Percentiles rank a stretch among this genome's conserved stretches.
Conservation (phyloP, 305 asterid genomes). For the Plantago coronopus region DNA sequence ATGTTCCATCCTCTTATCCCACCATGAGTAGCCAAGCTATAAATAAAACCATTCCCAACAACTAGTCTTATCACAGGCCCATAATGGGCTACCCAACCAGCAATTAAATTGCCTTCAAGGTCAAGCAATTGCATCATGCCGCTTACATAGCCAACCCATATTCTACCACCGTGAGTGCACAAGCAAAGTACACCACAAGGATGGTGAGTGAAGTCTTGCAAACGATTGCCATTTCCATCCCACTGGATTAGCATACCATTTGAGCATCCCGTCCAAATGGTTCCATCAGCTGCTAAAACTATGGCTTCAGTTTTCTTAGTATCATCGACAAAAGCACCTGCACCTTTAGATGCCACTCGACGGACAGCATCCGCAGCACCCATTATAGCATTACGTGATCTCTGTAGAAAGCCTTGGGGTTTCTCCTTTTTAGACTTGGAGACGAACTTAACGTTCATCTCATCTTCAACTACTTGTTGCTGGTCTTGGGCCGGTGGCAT, state of each 20-base stretch:
- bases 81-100: slow-evolving; percentile 81
- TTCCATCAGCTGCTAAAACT: slow-evolving; percentile 67
- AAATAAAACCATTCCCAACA: slow-evolving; percentile 52
- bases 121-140: slow-evolving; percentile 79
- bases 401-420: slow-evolving; percentile 75
- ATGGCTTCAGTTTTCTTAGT: slow-evolving; percentile 71
- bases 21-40: slow-evolving; percentile 90
- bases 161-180: slow-evolving; percentile 59
- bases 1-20: slow-evolving; percentile 91
- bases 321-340: slow-evolving; percentile 73
- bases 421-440: slow-evolving; percentile 83
- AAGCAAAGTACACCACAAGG: slow-evolving; percentile 72
- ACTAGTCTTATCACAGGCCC: slow-evolving; percentile 76
- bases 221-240: slow-evolving; percentile 86
- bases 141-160: slow-evolving; percentile 86
- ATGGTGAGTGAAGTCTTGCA: slow-evolving; percentile 71
- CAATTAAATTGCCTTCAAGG: slow-evolving; percentile 66
- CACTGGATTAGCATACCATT: slow-evolving; percentile 80
- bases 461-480: slow-evolving; percentile 51
- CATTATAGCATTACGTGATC: slow-evolving; percentile 85
- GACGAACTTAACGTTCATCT: slow-evolving; percentile 57
- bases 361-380: slow-evolving; percentile 97
- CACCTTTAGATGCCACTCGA: slow-evolving; percentile 78
- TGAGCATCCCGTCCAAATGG: slow-evolving; percentile 85
- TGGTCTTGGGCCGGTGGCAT: slow-evolving; percentile 56